phyloP scores from a whole-genome alignment of 345 rosid genomes.

The Camelina hispida region DNA sequence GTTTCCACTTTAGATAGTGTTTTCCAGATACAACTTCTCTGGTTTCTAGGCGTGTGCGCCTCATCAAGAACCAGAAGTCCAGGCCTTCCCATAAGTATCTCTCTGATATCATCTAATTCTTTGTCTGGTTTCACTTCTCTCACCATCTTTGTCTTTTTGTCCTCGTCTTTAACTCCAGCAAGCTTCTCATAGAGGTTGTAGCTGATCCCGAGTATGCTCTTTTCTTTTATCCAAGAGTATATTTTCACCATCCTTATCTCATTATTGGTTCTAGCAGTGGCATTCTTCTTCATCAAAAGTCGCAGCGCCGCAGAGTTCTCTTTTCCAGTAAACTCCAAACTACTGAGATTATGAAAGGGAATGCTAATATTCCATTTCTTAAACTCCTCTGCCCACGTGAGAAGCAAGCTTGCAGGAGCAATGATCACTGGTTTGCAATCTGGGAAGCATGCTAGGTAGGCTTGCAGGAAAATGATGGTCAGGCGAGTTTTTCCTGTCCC shows the following conservation, averaged over 20 bases:
- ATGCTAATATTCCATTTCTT: constrained; percentile 62
- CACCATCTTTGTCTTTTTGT: constrained; percentile 31
- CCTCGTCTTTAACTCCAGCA: constrained; percentile 46
- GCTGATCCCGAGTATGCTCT: constrained; percentile 66
- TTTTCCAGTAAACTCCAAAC: constrained; percentile 49
- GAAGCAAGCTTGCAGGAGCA: constrained; percentile 77
- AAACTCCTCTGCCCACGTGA: constrained; percentile 85
- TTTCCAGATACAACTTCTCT: constrained; percentile 62
- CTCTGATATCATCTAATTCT: constrained; percentile 42
- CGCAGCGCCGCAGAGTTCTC: constrained; percentile 46
- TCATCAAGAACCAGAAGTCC: constrained; percentile 73
- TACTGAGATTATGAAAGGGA: constrained; percentile 68
- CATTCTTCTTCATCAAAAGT: constrained; percentile 25
- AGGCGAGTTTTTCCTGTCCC: constrained; percentile 90
- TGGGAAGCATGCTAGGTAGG: constrained; percentile 55
- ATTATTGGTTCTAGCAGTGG: constrained; percentile 7
- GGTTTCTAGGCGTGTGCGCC: constrained; percentile 80
- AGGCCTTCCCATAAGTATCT: constrained; percentile 53
- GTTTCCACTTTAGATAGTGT: constrained; percentile 59
- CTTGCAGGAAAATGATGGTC: constrained; percentile 63
- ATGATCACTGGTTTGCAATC: constrained; percentile 67
- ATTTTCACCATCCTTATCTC: constrained; percentile 59
- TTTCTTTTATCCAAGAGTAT: constrained; percentile 61
- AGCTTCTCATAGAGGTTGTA: constrained; percentile 65
- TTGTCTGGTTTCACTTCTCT: constrained; percentile 17